Conservation (phyloP, 306 rosid species). For the Vigna trinervia region DNA sequence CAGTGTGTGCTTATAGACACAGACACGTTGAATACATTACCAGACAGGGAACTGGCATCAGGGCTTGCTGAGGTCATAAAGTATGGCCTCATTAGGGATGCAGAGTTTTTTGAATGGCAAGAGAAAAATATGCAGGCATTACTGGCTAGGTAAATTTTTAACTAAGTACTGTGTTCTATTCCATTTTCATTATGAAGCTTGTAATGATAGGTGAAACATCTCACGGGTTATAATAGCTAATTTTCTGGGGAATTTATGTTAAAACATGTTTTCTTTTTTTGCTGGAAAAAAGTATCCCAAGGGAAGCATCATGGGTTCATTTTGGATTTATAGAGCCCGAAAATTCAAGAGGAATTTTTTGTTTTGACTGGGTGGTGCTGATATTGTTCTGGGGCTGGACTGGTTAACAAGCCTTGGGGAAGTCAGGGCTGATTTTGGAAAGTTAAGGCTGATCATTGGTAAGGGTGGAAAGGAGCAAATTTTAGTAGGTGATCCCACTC, state of each 20-base stretch:
- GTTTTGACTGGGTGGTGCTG: too few relatives aligned
- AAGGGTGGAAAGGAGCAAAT: too few relatives aligned
- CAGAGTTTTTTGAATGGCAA: constrained; percentile 94
- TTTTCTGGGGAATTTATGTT: constrained; percentile 18
- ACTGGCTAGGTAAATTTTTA: constrained; percentile 68
- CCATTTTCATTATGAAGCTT: constrained; percentile 28
- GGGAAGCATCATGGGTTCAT: too few relatives aligned
- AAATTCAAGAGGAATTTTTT: too few relatives aligned
- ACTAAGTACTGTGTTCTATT: constrained; percentile 10
- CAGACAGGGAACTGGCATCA: constrained; percentile 90
- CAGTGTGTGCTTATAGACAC: constrained; percentile 94
- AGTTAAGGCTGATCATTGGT: too few relatives aligned
- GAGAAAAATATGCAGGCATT: constrained; percentile 83
- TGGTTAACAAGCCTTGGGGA: too few relatives aligned
- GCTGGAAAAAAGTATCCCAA: constrained; percentile 19
- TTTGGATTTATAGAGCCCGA: too few relatives aligned
- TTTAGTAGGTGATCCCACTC: too few relatives aligned
- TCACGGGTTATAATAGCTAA: constrained; percentile 23
- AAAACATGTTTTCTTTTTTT: constrained; percentile 6
- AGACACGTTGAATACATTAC: constrained; percentile 75
- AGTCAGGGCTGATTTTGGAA: too few relatives aligned
- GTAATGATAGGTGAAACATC: constrained; percentile 31
- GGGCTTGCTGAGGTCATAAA: constrained; percentile 95
- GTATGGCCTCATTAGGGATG: constrained; percentile 92
- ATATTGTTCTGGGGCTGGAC: too few relatives aligned